A percentile compares a stretch with the other conserved stretches of the same genome.
Evolutionary conservation across 495 filamentous ascomycete species (phyloP).

Genomic region (Usnea hakonensis): DNA sequence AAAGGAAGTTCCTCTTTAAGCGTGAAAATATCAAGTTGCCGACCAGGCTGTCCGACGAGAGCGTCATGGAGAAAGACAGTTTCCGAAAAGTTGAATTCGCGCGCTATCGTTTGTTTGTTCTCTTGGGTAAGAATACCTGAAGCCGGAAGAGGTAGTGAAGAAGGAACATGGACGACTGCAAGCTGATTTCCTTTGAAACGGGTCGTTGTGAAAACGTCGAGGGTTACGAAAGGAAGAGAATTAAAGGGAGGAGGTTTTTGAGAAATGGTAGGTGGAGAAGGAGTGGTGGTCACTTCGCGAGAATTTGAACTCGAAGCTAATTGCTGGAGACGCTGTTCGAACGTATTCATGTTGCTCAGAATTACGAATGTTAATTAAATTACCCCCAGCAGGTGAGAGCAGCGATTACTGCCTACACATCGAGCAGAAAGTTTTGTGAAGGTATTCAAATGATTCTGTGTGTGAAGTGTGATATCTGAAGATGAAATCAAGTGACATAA

Average conservation of each 20-base stretch:
- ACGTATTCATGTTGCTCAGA: slow-evolving; percentile 3
- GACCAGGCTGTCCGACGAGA: not conserved
- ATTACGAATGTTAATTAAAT: not conserved
- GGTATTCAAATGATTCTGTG: not conserved
- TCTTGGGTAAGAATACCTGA: slow-evolving; percentile 36
- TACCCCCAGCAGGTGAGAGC: not conserved
- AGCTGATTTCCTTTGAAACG: slow-evolving; percentile 60
- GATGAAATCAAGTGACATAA: not conserved
- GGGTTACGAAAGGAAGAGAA: slow-evolving; percentile 31
- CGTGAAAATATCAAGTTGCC: slow-evolving; percentile 57
- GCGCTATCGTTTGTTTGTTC: slow-evolving; percentile 57
- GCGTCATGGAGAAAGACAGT: slow-evolving; percentile 66
- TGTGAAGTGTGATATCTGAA: not conserved
- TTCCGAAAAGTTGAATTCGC: slow-evolving; percentile 81
- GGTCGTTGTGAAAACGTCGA: slow-evolving; percentile 60
- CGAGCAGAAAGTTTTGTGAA: not conserved
- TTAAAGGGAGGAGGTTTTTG: not conserved
- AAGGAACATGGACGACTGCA: slow-evolving; percentile 51
- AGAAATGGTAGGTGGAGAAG: not conserved
- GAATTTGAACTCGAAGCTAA: slow-evolving; percentile 1
- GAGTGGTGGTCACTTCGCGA: not conserved
- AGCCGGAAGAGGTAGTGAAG: slow-evolving; percentile 8
- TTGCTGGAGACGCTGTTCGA: slow-evolving; percentile 8
- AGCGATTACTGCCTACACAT: not conserved
- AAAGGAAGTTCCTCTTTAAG: slow-evolving; percentile 53